A percentile compares a stretch with the other conserved stretches of the same genome.
Conservation (phyloP, 345 rosid genomes). For the Acer negundo region DNA sequence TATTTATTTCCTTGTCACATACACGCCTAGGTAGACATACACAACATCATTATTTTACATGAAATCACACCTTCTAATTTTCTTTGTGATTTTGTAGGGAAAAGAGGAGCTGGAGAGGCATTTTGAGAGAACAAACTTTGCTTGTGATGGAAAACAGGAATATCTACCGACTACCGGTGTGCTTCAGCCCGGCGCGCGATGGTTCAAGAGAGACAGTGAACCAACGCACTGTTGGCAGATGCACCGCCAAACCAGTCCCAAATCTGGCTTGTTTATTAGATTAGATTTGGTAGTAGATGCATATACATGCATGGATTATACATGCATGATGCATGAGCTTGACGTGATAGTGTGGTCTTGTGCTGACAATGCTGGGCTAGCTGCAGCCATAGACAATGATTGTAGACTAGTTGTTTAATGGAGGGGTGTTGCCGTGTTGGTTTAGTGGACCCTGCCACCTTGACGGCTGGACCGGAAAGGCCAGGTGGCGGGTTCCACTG, state of each 20-base stretch:
- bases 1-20: not conserved
- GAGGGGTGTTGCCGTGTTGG: not conserved
- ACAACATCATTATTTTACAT: not conserved
- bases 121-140: constrained; percentile 43
- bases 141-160: constrained; percentile 31
- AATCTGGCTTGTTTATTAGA: not conserved
- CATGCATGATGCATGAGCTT: not conserved
- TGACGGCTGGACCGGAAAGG: constrained; percentile 22
- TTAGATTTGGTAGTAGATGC: not conserved
- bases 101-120: constrained; percentile 44
- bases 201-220: constrained; percentile 38
- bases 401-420: not conserved
- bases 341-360: not conserved
- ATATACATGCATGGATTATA: too few species aligned
- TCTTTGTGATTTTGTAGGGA: constrained; percentile 37
- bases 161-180: constrained; percentile 55
- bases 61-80: not conserved
- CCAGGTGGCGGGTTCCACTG: constrained; percentile 51
- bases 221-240: constrained; percentile 33
- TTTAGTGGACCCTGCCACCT: constrained; percentile 49
- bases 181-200: constrained; percentile 47
- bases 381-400: not conserved
- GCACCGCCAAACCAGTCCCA: not conserved
- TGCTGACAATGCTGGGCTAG: not conserved
- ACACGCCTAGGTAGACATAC: not conserved